phyloP scores from a whole-genome alignment of 495 filamentous ascomycete species.

The Penicillium manginii region DNA sequence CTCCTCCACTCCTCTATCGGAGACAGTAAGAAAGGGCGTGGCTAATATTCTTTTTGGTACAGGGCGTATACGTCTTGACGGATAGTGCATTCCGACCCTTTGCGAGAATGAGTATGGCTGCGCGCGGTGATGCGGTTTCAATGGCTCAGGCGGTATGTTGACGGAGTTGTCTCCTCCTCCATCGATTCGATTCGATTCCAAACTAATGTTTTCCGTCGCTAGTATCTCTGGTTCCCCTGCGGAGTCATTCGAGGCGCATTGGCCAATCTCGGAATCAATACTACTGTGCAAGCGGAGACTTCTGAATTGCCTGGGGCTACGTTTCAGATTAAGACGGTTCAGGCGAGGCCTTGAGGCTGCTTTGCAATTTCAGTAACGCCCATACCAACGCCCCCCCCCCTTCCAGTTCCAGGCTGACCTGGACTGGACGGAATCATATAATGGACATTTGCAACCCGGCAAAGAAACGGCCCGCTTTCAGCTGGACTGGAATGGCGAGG shows the following conservation, averaged over 20 bases:
- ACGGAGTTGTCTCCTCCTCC: too few species aligned
- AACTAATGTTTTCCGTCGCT: constrained; percentile 3
- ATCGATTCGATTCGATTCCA: too few species aligned
- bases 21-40: too few species aligned
- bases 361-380: too few species aligned
- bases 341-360: constrained; percentile 56
- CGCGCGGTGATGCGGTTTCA: constrained; percentile 68
- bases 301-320: constrained; percentile 84
- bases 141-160: constrained; percentile 77
- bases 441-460: too few species aligned
- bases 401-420: constrained; percentile 12
- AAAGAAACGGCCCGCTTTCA: too few species aligned
- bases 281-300: constrained; percentile 87
- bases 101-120: constrained; percentile 79
- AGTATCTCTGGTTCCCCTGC: constrained; percentile 95
- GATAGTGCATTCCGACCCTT: constrained; percentile 93
- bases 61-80: constrained; percentile 95
- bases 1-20: too few species aligned
- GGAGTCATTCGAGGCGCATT: constrained; percentile 88
- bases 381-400: too few species aligned
- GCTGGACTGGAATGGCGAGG: constrained; percentile 9
- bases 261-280: constrained; percentile 86
- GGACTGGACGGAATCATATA: neutral
- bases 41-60: constrained; percentile 5
- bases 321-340: constrained; percentile 92